Evolutionary conservation across 768 basidiomycete species (phyloP), one percentile per base, ranked within the genome.

Genomic region (Hygrophoropsis aurantiaca): DNA sequence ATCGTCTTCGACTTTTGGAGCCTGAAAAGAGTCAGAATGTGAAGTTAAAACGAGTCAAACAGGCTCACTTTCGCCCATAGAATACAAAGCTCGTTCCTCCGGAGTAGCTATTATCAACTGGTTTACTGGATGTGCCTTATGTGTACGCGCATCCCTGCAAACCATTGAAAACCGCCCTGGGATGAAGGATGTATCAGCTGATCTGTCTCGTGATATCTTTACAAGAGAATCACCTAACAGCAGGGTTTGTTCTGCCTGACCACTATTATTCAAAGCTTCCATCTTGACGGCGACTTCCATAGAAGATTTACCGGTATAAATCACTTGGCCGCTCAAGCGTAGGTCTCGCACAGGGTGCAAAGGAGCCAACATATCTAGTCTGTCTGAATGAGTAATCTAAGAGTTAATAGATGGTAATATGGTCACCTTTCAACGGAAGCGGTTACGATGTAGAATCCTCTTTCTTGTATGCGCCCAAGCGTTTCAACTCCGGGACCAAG

Each of bases 151-250:
- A 57, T 91, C 84, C 47, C 89, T 71, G 59, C 87, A 90, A 6
- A 92, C 90, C 90, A 93, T 93, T 0, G 85, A 84, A 69, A 93
- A 93, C n/a, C 90, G 81, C n/a, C 91, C 90, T 90, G 40, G 4
- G 35, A 23, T 27, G 10, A 6, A 43, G 4, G 19, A 32, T n/a
- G 19, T 42, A 20, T 16, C 19, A 27, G 46, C 5, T 4, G 36
- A 15, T 15, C n/a, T n/a, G n/a, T n/a, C n/a, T n/a, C n/a, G n/a
- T n/a, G n/a, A n/a, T n/a, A n/a, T n/a, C n/a, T n/a, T n/a, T n/a
- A n/a, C n/a, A n/a, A n/a, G n/a, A n/a, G n/a, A 82, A 47, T 23
- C 26, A 62, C 88, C 87, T 33, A 91, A 69, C 54, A 64, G 55
- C 54, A 88, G 70, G 25, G 89, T 77, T 7, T 85, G 84, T 52